Base-by-base conservation (phyloP, 1,139 yeast species). In the Lodderomyces theae region DNA sequence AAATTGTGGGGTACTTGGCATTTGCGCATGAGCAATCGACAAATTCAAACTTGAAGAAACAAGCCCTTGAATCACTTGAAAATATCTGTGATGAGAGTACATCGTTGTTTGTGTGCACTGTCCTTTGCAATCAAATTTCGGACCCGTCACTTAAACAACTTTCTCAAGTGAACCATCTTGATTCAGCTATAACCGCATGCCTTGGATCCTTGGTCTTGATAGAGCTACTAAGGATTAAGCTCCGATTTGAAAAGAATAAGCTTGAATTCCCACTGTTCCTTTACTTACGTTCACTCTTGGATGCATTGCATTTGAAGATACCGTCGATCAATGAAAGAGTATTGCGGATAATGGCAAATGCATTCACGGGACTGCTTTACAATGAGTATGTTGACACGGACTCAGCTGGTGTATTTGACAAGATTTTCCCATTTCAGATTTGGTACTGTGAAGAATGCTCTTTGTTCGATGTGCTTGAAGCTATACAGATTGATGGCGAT, bases 361-460 rank as follows among this genome's bases (percentile, higher is more conserved):
- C 69, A 2, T 59, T 73, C 24, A 53, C 66, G 6, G 60, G 57
- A 22, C 60, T 60, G 11, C 38, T 56, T 3, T 54, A 58, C 41
- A 39, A 41, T 3, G 54, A 53, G 7, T 56, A 51, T 39, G 51
- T 47, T 34, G 50, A 46, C 4, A 40, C 50, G 16, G 37, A 42
- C 7, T 39, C 41, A 22, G 43, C 41, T n/a, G 51, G 50, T 6
- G 37, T 54, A 1, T 50, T 60, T 36, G 56, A 47, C 17, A 49
- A 47, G 26, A 42, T 65, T 2, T 56, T 67, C 15, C 75, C 75
- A 11, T 70, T 70, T 48, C 77, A 75, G 35, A 52, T 72, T 15
- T 79, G 83, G 82, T 70, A 71, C 44, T 64, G 79, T 0, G 52
- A 64, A 2, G 56, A 64, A 1, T 51, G 54, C 12, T 74, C 82